These are phyloP conservation scores for Globisporangium irregulare DNA, from an alignment of 352 stramenopile genomes.

Conservation along the genomic window DNA sequence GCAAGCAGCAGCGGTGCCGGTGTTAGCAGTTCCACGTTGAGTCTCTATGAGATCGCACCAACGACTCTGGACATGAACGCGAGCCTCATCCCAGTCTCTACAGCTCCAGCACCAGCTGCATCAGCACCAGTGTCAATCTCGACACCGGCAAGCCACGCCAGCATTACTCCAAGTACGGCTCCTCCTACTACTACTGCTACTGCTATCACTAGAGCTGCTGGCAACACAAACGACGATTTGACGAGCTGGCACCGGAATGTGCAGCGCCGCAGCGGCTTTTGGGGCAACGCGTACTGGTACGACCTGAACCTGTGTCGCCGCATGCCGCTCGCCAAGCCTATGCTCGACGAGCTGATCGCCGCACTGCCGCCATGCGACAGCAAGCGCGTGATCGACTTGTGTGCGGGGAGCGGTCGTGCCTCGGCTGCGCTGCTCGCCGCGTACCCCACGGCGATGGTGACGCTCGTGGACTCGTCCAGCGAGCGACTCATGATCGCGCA, in stretches of 20 bases:
- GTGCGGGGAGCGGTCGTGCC: constrained; percentile 58
- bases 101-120: neutral
- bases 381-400: constrained; percentile 62
- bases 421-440: constrained; percentile 48
- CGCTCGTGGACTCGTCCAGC: constrained; percentile 54
- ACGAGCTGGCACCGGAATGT: constrained; percentile 59
- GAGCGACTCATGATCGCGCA: constrained; percentile 55
- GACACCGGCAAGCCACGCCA: neutral
- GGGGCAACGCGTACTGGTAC: constrained; percentile 77
- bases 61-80: neutral
- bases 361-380: constrained; percentile 58
- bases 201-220: too few relatives aligned
- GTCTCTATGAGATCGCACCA: neutral
- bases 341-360: constrained; percentile 59
- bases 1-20: neutral
- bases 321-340: constrained; percentile 53
- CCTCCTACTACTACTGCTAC: too few relatives aligned
- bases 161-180: neutral
- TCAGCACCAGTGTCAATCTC: neutral
- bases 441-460: constrained; percentile 55
- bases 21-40: neutral
- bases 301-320: constrained; percentile 60
- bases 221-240: neutral
- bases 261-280: constrained; percentile 63
- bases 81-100: neutral